Evolutionary conservation across 257 asterid species (phyloP), one percentile per base, ranked within the genome.

Genomic region (Salvia hispanica): DNA sequence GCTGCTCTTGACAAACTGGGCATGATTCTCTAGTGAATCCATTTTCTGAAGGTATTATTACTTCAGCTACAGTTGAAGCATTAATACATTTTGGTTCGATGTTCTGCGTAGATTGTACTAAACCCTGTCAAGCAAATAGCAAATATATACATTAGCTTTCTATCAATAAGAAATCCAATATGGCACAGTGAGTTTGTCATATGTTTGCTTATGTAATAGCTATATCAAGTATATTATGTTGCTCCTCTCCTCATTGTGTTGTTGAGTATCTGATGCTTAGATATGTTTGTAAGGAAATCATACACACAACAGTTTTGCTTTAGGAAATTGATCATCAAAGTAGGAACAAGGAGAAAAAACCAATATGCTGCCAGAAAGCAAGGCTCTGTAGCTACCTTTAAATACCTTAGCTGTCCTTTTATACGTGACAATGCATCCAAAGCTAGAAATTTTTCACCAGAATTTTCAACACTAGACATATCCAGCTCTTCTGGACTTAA

Each of bases 1-100:
- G 95, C 80, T 84, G 84, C 78, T 93, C 97, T 68, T 93, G 99
- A 79, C 99, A 93, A 75, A 90, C 88, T 15, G 97, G 99, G 80
- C 99, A 93, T 43, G 86, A 69, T 69, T 79, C 91, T 65, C 70
- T 83, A 33, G 74, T 62, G 69, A 65, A 43, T 59, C 72, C 74
- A 71, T 76, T 67, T 65, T 78, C 75, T 64, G 84, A 75, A 58
- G 63, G 64, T 28, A 18, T 69, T 36, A 72, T 66, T 18, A 47
- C 78, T 67, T 79, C 86, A 43, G 76, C 66, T 60, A 77, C 66
- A 53, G 73, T 55, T 62, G 87, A 77, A 63, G 73, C 74, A 73
- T 57, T 69, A 9, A 70, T 7, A 79, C 78, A 76, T 67, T 79
- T 88, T 50, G 76, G 65, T 37, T 69, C 82, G 69, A 62, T 60